Percentiles rank a stretch among this genome's conserved stretches.
Evolutionary conservation across 129 eudicot species (phyloP).

Genomic region (Deinandra increscens): DNA sequence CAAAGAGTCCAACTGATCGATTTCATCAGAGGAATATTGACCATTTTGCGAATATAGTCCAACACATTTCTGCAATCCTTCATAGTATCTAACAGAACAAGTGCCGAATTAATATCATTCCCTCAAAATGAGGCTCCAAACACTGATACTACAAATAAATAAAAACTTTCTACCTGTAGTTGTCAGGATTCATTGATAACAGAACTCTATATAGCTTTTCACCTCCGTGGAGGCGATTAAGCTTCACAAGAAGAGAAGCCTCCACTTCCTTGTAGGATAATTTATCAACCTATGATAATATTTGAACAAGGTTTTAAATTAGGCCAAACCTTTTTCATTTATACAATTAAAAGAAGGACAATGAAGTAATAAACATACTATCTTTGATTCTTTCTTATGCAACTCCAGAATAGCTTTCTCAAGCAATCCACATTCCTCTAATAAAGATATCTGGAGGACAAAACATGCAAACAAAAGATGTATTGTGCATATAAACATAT

Average conservation of each 20-base stretch:
- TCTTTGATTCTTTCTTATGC: slow-evolving; percentile 64
- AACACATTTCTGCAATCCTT: slow-evolving; percentile 83
- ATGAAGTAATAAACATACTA: slow-evolving; percentile 55
- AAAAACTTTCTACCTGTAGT: slow-evolving; percentile 51
- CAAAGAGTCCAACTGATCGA: slow-evolving; percentile 62
- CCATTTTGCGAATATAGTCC: slow-evolving; percentile 59
- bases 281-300: slow-evolving; percentile 54
- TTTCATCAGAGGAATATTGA: slow-evolving; percentile 65
- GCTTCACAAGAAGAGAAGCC: slow-evolving; percentile 75
- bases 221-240: slow-evolving; percentile 54
- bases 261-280: slow-evolving; percentile 66
- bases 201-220: slow-evolving; percentile 57
- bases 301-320: not conserved
- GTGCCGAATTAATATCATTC: slow-evolving; percentile 11
- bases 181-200: slow-evolving; percentile 79
- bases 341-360: not conserved
- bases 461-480: slow-evolving; percentile 14
- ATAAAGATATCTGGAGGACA: slow-evolving; percentile 60
- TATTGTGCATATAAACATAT: slow-evolving; percentile 2
- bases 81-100: slow-evolving; percentile 62
- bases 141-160: not conserved
- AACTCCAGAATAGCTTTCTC: slow-evolving; percentile 83
- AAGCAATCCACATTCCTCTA: slow-evolving; percentile 79
- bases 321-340: not conserved
- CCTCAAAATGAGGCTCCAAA: not conserved